phyloP scores from a whole-genome alignment of 1,284 basidiomycete species.

The Ganoderma resinaceum region DNA sequence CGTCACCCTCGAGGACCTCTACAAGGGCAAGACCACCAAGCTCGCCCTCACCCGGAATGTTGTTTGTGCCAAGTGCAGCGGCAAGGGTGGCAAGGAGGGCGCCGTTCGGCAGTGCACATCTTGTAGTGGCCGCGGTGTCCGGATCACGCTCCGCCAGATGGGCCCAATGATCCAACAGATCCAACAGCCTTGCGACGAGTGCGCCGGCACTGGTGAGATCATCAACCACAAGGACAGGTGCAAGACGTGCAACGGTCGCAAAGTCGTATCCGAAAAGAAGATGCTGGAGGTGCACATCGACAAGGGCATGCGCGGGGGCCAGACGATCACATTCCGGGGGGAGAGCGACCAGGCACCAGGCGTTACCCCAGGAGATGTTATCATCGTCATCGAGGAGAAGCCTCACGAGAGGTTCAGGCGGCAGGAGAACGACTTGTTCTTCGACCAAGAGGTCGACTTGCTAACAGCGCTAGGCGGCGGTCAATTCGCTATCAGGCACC shows the following conservation, averaged over 20 bases:
- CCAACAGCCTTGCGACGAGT: conserved; percentile 95
- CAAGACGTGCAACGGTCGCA: conserved; percentile 95
- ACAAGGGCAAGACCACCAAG: conserved; percentile 98
- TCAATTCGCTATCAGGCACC: conserved; percentile 89
- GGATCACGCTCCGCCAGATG: conserved; percentile 93
- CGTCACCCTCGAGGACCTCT: conserved; percentile 97
- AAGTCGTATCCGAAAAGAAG: conserved; percentile 95
- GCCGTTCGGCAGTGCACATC: conserved; percentile 83
- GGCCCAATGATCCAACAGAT: conserved; percentile 99
- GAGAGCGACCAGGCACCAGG: conserved; percentile 97
- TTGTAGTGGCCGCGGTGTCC: conserved; percentile 93
- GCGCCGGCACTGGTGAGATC: conserved; percentile 90
- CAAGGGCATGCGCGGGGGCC: conserved; percentile 99
- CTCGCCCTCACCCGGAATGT: conserved; percentile 96
- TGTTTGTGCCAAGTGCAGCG: conserved; percentile 93
- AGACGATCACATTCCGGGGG: conserved; percentile 94
- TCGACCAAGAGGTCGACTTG: conserved; percentile 91
- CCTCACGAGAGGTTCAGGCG: conserved; percentile 79
- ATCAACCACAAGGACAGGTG: conserved; percentile 97
- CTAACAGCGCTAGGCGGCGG: conserved; percentile 95
- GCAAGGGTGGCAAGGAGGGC: conserved; percentile 97
- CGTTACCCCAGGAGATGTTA: conserved; percentile 93
- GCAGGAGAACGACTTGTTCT: conserved; percentile 90
- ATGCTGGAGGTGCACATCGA: conserved; percentile 99
- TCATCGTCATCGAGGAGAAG: conserved; percentile 98